Evolutionary conservation across 2,329 filamentous ascomycete species (phyloP).

Genomic region (Monosporascus sp.): DNA sequence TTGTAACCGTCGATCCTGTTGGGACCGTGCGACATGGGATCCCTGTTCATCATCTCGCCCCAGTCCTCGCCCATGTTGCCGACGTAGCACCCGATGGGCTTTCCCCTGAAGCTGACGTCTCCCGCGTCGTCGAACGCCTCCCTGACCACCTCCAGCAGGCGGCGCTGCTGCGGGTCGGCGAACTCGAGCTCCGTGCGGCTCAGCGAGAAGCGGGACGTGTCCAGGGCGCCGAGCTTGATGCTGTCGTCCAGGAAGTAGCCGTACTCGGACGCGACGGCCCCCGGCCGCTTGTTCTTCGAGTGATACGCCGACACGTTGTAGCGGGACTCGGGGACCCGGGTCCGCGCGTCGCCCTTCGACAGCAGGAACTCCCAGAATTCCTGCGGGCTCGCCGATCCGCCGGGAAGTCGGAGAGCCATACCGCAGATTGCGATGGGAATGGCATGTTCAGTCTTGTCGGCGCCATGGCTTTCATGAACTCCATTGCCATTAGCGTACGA

Average conservation of each 20-base stretch:
- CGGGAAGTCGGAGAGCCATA: conserved; percentile 19
- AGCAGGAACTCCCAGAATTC: conserved; percentile 20
- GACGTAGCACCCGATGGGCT: conserved; percentile 25
- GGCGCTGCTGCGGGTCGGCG: conserved; percentile 31
- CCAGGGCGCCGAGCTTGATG: conserved; percentile 19
- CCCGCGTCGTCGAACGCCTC: conserved; percentile 31
- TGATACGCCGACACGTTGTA: conserved; percentile 14
- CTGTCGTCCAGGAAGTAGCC: conserved; percentile 26
- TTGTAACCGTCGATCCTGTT: conserved; percentile 10
- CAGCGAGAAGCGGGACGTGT: conserved; percentile 23
- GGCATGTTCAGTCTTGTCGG: no score
- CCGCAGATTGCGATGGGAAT: conserved; percentile 18
- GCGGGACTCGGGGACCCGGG: conserved; percentile 11
- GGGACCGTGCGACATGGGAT: conserved; percentile 10
- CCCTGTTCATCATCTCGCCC: conserved; percentile 16
- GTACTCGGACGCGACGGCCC: conserved; percentile 5
- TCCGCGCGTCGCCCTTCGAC: conserved; percentile 12
- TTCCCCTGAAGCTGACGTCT: conserved; percentile 21
- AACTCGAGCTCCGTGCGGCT: conserved; percentile 19
- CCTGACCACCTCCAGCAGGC: conserved; percentile 26
- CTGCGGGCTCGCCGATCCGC: conserved; percentile 10
- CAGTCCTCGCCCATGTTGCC: conserved; percentile 29
- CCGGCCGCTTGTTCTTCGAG: conserved; percentile 5
- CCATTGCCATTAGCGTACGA: no score
- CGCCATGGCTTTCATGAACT: no score